A percentile compares a stretch with the other conserved stretches of the same genome.
These are phyloP conservation scores for Chaetomium cochliodes DNA, from an alignment of 495 filamentous ascomycete genomes.

Conservation along the genomic window DNA sequence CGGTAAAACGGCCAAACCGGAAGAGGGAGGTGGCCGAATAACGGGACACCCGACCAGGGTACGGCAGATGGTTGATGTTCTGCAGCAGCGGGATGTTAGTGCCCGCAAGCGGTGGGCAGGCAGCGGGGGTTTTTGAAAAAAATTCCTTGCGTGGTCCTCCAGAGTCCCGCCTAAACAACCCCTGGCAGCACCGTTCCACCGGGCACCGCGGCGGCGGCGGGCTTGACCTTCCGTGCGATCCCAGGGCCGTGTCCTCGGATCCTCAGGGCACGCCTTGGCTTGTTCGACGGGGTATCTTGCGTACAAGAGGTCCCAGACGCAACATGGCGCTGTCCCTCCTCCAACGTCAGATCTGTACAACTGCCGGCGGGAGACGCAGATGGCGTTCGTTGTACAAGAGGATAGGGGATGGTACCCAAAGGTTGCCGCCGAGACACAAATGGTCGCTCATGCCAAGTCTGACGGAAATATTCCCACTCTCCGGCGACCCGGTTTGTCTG, in stretches of 20 bases:
- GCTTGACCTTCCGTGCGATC: constrained; percentile 33
- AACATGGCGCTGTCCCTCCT: constrained; percentile 21
- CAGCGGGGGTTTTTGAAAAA: constrained; percentile 24
- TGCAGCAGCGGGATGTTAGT: constrained; percentile 20
- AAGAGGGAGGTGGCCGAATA: neutral
- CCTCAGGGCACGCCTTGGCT: constrained; percentile 20
- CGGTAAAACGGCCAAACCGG: constrained; percentile 2
- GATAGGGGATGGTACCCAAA: constrained; percentile 1
- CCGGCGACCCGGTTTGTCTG: constrained; percentile 31
- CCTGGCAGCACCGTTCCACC: constrained; percentile 30
- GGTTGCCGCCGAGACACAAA: neutral
- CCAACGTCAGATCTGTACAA: constrained; percentile 26
- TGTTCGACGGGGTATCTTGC: constrained; percentile 18
- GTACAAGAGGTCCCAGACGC: constrained; percentile 15
- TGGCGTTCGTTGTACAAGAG: neutral
- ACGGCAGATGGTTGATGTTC: constrained; percentile 25
- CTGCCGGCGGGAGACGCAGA: constrained; percentile 14
- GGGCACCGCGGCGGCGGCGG: constrained; percentile 35
- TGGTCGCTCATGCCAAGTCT: constrained; percentile 23
- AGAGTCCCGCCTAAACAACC: constrained; percentile 30
- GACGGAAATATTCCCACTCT: constrained; percentile 15
- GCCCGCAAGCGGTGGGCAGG: constrained; percentile 7
- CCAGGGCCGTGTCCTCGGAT: constrained; percentile 42
- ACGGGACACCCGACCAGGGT: neutral
- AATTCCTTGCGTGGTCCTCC: constrained; percentile 29